Conservation (phyloP, 176 grass and related monocot species). For the Otatea glauca region DNA sequence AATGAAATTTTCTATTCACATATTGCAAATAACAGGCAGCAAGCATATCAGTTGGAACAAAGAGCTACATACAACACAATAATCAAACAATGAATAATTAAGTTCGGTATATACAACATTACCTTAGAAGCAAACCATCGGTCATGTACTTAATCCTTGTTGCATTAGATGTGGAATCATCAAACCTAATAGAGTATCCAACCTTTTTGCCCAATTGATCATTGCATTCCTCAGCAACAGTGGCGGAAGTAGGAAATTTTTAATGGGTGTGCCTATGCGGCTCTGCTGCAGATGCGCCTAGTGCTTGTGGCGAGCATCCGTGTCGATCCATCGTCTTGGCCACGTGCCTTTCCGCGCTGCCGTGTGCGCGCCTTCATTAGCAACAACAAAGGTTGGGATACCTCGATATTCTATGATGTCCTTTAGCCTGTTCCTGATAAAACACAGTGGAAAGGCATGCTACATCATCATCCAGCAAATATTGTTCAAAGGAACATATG, state of each 20-base stretch:
- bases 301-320: too few species aligned
- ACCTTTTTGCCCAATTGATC: slow-evolving; percentile 80
- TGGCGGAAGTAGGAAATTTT: too few species aligned
- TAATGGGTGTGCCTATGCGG: too few species aligned
- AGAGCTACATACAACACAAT: slow-evolving; percentile 14
- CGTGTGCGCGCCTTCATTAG: slow-evolving; percentile 92
- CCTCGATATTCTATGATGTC: slow-evolving; percentile 72
- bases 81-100: slow-evolving; percentile 5
- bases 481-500: background rate
- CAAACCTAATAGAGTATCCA: slow-evolving; percentile 95
- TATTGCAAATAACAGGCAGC: background rate
- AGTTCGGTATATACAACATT: slow-evolving; percentile 9
- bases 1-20: background rate
- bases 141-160: slow-evolving; percentile 98
- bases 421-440: slow-evolving; percentile 81
- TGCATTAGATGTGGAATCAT: slow-evolving; percentile 75
- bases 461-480: slow-evolving; percentile 18
- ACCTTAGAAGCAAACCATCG: slow-evolving; percentile 95
- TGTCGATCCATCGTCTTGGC: too few species aligned
- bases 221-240: slow-evolving; percentile 92
- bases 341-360: too few species aligned
- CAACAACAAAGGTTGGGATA: slow-evolving; percentile 85
- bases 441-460: background rate
- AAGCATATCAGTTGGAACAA: slow-evolving; percentile 8
- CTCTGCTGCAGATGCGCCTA: too few species aligned